phyloP scores from a whole-genome alignment of 768 basidiomycete genomes.

The Hygrocybe coccinea region DNA sequence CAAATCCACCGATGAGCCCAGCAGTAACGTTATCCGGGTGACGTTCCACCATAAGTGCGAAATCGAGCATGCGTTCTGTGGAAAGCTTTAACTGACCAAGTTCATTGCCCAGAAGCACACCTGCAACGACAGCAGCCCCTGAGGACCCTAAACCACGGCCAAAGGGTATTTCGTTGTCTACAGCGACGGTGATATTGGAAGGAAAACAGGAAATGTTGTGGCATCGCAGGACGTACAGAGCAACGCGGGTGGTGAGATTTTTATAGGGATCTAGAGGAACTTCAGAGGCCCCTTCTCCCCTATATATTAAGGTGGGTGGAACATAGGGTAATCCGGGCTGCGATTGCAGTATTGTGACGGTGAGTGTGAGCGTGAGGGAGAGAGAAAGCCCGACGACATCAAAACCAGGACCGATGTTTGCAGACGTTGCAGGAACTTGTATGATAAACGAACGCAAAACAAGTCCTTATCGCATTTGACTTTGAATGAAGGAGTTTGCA shows the following conservation, averaged over 20 bases:
- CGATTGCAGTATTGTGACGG: constrained; percentile 41
- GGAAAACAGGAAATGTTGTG: constrained; percentile 73
- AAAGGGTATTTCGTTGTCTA: constrained; percentile 92
- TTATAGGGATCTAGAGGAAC: constrained; percentile 94
- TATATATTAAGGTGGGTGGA: constrained; percentile 66
- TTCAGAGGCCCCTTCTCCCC: constrained; percentile 84
- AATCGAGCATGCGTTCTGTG: constrained; percentile 77
- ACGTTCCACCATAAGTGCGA: constrained; percentile 97
- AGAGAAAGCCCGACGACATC: constrained; percentile 99
- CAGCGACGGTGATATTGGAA: constrained; percentile 66
- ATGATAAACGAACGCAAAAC: constrained; percentile 51
- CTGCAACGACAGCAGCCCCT: constrained; percentile 97
- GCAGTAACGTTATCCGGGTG: constrained; percentile 99
- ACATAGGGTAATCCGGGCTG: constrained; percentile 28
- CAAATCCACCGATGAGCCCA: constrained; percentile 93
- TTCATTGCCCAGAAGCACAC: constrained; percentile 84
- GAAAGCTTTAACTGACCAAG: constrained; percentile 71
- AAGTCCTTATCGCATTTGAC: background rate
- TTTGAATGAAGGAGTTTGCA: too few relatives aligned
- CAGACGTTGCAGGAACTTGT: constrained; percentile 92
- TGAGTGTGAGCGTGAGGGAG: constrained; percentile 75
- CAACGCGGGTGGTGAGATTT: constrained; percentile 94
- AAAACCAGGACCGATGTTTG: constrained; percentile 98
- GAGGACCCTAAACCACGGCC: constrained; percentile 97
- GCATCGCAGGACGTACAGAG: constrained; percentile 96